phyloP scores from a whole-genome alignment of 2,329 filamentous ascomycete genomes.

The Ascochyta fabae region DNA sequence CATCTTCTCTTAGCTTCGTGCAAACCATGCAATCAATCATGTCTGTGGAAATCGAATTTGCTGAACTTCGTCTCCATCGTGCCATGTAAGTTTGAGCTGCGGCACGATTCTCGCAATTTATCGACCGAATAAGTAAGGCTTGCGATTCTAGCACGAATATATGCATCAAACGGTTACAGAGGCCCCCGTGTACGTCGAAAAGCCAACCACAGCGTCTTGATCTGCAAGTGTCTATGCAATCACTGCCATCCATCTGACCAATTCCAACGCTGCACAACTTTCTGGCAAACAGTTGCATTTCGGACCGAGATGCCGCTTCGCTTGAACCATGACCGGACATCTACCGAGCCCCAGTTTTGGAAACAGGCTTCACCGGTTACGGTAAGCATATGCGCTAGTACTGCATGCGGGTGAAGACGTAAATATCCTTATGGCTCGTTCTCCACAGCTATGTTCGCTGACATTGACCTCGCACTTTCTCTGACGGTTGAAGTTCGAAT shows the following conservation, averaged over 20 bases:
- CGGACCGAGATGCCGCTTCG: constrained; percentile 17
- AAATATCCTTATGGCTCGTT: not conserved
- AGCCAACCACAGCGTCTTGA: not conserved
- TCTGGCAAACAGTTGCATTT: not conserved
- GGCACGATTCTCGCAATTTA: constrained; percentile 5
- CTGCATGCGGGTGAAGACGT: constrained; percentile 1
- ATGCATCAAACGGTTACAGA: not conserved
- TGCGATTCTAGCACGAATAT: not conserved
- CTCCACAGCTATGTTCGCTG: not conserved
- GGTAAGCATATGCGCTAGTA: constrained; percentile 2
- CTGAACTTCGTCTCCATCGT: not conserved
- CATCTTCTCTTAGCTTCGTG: too few relatives aligned
- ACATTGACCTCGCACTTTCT: not conserved
- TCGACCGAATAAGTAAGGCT: constrained; percentile 8
- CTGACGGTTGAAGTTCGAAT: not conserved
- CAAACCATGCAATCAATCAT: too few relatives aligned
- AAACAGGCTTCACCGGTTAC: constrained; percentile 1
- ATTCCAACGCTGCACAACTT: not conserved
- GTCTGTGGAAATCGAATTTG: not conserved
- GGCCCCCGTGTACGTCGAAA: too few relatives aligned
- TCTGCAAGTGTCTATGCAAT: not conserved
- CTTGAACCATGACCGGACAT: not conserved
- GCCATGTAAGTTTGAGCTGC: not conserved
- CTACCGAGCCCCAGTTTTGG: constrained; percentile 3
- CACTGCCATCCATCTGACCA: not conserved